phyloP scores from a whole-genome alignment of 1,284 basidiomycete genomes.

The Malassezia brasiliensis region DNA sequence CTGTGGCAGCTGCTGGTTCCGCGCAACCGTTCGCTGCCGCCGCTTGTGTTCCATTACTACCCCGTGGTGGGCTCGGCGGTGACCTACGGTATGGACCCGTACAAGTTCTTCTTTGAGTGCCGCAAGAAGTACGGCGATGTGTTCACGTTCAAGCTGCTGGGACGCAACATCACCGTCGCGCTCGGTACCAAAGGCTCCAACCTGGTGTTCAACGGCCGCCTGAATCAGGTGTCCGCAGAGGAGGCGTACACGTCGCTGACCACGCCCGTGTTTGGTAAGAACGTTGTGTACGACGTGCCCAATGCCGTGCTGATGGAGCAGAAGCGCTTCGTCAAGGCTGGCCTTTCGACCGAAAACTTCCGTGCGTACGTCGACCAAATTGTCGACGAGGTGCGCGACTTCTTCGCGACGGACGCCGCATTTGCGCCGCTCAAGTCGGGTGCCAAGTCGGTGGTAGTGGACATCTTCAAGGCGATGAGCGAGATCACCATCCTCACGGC shows the following conservation, averaged over 20 bases:
- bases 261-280: constrained; percentile 68
- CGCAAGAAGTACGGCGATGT: constrained; percentile 69
- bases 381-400: constrained; percentile 52
- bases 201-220: constrained; percentile 86
- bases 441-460: constrained; percentile 21
- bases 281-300: constrained; percentile 93
- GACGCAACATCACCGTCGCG: constrained; percentile 79
- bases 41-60: constrained; percentile 67
- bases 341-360: constrained; percentile 84
- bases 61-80: constrained; percentile 67
- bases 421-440: constrained; percentile 54
- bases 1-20: constrained; percentile 49
- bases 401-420: constrained; percentile 51
- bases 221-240: constrained; percentile 84
- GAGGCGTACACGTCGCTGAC: constrained; percentile 69
- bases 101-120: constrained; percentile 64
- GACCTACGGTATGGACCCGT: constrained; percentile 67
- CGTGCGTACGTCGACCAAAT: constrained; percentile 84
- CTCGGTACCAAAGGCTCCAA: constrained; percentile 88
- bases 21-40: constrained; percentile 52
- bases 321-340: constrained; percentile 79
- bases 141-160: constrained; percentile 72
- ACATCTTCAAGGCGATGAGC: constrained; percentile 61
- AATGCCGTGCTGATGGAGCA: constrained; percentile 98
- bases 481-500: constrained; percentile 94